Evolutionary conservation across 2,329 filamentous ascomycete species (phyloP).

Genomic region (Neofusicoccum cordaticola): DNA sequence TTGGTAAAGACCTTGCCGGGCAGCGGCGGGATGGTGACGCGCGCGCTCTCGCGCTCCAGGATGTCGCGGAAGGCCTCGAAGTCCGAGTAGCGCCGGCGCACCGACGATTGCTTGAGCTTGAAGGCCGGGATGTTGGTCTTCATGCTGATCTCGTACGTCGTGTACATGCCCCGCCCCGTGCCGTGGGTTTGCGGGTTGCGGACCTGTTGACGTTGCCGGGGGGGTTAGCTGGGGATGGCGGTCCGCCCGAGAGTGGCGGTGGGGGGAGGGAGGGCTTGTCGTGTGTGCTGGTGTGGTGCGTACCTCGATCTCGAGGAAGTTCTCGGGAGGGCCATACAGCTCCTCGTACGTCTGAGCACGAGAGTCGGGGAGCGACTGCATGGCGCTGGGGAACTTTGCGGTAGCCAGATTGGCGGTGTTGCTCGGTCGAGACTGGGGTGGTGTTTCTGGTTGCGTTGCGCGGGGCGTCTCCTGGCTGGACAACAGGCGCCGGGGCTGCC

Average conservation of each 20-base stretch:
- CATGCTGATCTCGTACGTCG: conserved; percentile 96
- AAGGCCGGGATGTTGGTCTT: conserved; percentile 98
- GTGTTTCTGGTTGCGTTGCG: neutral
- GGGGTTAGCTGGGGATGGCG: conserved; percentile 20
- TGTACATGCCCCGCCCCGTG: conserved; percentile 94
- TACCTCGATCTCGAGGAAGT: conserved; percentile 98
- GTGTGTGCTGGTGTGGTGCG: conserved; percentile 22
- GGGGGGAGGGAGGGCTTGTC: neutral
- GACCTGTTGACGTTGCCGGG: conserved; percentile 56
- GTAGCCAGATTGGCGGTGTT: conserved; percentile 5
- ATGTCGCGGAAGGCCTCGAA: conserved; percentile 99
- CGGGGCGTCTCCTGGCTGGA: neutral
- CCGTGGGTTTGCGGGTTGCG: conserved; percentile 92
- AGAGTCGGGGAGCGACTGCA: conserved; percentile 64
- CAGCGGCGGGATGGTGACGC: conserved; percentile 92
- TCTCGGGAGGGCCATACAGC: conserved; percentile 97
- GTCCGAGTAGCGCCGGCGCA: conserved; percentile 92
- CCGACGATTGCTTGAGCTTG: conserved; percentile 80
- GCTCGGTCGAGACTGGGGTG: neutral
- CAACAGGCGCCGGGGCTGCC: neutral
- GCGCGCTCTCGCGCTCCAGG: conserved; percentile 87
- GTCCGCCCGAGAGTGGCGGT: neutral
- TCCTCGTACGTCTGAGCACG: conserved; percentile 96
- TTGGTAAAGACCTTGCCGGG: conserved; percentile 98
- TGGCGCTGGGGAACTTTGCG: conserved; percentile 28